Percentiles rank a stretch among this genome's conserved stretches.
phyloP scores from a whole-genome alignment of 2,329 filamentous ascomycete species.

The Lecanicillium sp. region DNA sequence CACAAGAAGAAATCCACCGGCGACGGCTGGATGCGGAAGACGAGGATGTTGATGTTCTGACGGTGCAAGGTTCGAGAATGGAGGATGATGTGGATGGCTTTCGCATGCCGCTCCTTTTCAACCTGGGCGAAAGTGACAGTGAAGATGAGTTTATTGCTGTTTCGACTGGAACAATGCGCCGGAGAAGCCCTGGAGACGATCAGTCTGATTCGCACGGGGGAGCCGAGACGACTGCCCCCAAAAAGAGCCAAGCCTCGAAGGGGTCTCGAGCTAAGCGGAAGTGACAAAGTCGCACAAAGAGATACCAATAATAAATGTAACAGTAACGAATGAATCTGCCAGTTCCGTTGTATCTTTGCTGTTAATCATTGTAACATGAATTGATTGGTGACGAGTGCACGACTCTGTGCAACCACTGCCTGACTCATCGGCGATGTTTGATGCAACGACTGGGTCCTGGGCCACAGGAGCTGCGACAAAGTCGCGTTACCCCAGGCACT shows the following conservation, averaged over 20 bases:
- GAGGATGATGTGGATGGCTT: conserved; percentile 56
- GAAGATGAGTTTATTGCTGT: conserved; percentile 76
- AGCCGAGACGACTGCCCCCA: conserved; percentile 26
- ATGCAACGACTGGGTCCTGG: background rate
- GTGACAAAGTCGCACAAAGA: conserved; percentile 11
- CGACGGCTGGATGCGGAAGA: conserved; percentile 85
- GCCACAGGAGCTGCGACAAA: background rate
- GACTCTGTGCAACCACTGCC: background rate
- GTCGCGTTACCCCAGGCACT: conserved; percentile 7
- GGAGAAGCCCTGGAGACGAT: conserved; percentile 71
- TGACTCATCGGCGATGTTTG: conserved; percentile 14
- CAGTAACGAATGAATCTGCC: too few relatives aligned
- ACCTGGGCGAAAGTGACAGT: conserved; percentile 88
- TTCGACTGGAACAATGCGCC: conserved; percentile 72
- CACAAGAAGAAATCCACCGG: conserved; percentile 88
- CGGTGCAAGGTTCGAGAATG: conserved; percentile 57
- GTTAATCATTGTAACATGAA: background rate
- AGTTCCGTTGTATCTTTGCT: background rate
- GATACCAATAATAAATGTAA: background rate
- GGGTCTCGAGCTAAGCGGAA: conserved; percentile 34
- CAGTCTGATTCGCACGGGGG: conserved; percentile 53
- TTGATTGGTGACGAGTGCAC: background rate
- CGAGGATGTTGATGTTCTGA: conserved; percentile 85
- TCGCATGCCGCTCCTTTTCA: conserved; percentile 85
- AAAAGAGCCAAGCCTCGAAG: conserved; percentile 28